Evolutionary conservation across 176 grass and related monocot species (phyloP).

Genomic region (Aegilops speltoides): DNA sequence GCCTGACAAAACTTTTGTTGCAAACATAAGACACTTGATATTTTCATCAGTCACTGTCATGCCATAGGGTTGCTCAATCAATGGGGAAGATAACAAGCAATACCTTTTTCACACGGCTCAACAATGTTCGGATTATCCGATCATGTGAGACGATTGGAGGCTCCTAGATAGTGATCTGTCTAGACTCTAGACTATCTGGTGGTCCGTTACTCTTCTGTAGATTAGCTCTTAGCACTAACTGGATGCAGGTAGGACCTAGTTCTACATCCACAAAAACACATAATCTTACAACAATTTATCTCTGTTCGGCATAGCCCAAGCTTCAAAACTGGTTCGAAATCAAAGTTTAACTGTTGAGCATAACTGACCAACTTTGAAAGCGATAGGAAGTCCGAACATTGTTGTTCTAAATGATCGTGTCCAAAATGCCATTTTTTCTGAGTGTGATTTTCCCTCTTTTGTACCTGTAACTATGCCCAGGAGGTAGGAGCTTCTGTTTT

Average conservation of each 20-base stretch:
- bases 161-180: neutral
- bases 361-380: too few relatives aligned
- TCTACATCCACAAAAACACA: neutral
- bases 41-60: constrained; percentile 17
- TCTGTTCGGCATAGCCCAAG: neutral
- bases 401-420: too few relatives aligned
- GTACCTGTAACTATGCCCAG: neutral
- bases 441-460: neutral
- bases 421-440: neutral
- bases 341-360: neutral
- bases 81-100: neutral
- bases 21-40: neutral
- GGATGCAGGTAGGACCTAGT: neutral
- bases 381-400: too few relatives aligned
- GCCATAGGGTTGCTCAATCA: neutral
- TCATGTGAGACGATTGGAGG: neutral
- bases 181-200: too few relatives aligned
- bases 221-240: neutral
- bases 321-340: neutral
- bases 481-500: neutral
- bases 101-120: neutral
- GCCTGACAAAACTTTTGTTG: neutral
- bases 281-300: neutral
- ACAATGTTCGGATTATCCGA: too few relatives aligned
- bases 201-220: neutral